Base-by-base conservation (phyloP, 139 green algal species). In the Diplosphaera chodatii region DNA sequence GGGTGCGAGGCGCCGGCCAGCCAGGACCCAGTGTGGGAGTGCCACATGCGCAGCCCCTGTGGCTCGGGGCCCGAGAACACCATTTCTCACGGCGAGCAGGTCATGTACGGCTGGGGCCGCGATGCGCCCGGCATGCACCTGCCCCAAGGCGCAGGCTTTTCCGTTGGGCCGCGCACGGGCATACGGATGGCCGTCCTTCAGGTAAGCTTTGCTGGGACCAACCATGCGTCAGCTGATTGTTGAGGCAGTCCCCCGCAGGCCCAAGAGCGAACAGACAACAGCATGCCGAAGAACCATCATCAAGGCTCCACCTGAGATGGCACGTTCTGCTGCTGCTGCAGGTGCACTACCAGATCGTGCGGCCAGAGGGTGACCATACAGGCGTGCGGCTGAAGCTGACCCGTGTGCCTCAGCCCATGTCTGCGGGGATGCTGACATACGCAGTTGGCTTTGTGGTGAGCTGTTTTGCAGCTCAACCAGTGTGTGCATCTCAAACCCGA, bases 31-130 rank as follows among this genome's bases (percentile, higher is more conserved):
- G 85, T 80, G 23, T 93, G 87, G 87, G 55, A 82, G 27, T 93
- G 88, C 74, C 77, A 80, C 34, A 80, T 83, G 82, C 31, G 77
- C 32, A 30, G 59, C 55, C 31, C 74, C 13, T 87, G 83, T 41
- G 67, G 34, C 59, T 64, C 31, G 18, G 48, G 48, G 10, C 48
- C 48, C 8, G 16, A 59, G 48, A 59, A 59, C 48, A 59, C 48
- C 48, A 59, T 59, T 18, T 62, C 62, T 27, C 66, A 63, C 59
- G 40, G 22, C 30, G 69, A 88, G 67, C 69, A 66, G 4, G 80
- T 90, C 20, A 68, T 89, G 67, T 97, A 94, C 76, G 91, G 91
- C 28, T 97, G 91, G 91, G 91, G 85, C 56, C 87, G 86, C 41
- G 88, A 94, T 40, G 91, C 91, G 1, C 83, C 82, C 0, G 67